Evolutionary conservation across 2,329 filamentous ascomycete genomes (phyloP).

Genomic region (Fusarium temperatum): DNA sequence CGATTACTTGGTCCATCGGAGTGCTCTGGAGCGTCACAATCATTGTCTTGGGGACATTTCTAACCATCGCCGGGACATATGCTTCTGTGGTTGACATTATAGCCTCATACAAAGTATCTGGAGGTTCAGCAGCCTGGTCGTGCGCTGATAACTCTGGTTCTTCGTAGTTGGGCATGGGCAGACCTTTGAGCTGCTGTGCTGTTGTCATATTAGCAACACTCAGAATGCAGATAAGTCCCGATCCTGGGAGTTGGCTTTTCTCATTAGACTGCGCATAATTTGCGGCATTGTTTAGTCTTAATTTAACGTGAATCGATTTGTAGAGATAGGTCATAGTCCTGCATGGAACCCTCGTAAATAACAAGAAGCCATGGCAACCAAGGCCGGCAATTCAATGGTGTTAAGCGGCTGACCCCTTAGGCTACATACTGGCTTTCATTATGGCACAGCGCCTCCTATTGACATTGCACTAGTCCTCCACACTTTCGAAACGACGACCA

Average conservation of each 20-base stretch:
- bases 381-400: rapidly evolving
- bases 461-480: too few species aligned
- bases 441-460: too few species aligned
- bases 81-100: constrained; percentile 50
- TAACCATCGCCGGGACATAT: constrained; percentile 56
- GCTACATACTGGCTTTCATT: too few species aligned
- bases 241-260: neutral
- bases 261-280: neutral
- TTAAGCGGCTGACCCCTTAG: rapidly evolving
- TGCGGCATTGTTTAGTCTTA: neutral
- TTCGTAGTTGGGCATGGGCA: rapidly evolving
- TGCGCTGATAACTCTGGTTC: constrained; percentile 55
- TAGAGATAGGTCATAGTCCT: too few species aligned
- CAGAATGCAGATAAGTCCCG: too few species aligned
- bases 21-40: constrained; percentile 8
- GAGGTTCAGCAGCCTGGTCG: constrained; percentile 51
- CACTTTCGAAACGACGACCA: neutral
- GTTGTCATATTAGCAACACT: rapidly evolving
- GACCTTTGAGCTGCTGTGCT: rapidly evolving
- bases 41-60: constrained; percentile 40
- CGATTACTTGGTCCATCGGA: neutral
- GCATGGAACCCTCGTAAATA: too few species aligned
- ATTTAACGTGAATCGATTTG: neutral
- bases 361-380: too few species aligned
- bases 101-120: constrained; percentile 46